Percentiles rank a stretch among this genome's conserved stretches.
These are phyloP conservation scores for Ascochyta clinopodiicola DNA, from an alignment of 2,329 filamentous ascomycete species.

Conservation along the genomic window DNA sequence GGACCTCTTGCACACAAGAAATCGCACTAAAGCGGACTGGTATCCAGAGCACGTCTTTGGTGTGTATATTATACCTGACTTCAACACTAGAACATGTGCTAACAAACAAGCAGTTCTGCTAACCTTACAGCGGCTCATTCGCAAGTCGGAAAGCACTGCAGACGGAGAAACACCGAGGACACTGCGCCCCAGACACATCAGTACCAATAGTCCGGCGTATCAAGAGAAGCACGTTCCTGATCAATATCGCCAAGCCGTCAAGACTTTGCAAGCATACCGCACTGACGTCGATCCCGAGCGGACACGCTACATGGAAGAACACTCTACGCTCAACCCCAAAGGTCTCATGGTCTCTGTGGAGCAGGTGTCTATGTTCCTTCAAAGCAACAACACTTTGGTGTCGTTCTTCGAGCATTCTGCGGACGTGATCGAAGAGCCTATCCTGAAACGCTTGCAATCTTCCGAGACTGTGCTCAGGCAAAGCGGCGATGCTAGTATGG, in stretches of 20 bases:
- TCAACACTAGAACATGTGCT: neutral
- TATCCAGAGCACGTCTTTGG: slow-evolving; percentile 71
- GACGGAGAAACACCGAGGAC: slow-evolving; percentile 29
- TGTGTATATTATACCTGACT: slow-evolving; percentile 21
- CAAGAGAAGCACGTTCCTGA: slow-evolving; percentile 11
- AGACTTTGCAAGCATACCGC: slow-evolving; percentile 87
- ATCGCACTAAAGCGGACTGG: slow-evolving; percentile 91
- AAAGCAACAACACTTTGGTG: slow-evolving; percentile 87
- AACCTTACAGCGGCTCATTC: slow-evolving; percentile 81
- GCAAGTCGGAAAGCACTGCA: slow-evolving; percentile 51
- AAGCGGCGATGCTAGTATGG: slow-evolving; percentile 85
- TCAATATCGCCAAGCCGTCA: slow-evolving; percentile 39
- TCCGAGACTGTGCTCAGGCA: slow-evolving; percentile 81
- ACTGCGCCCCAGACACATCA: slow-evolving; percentile 38
- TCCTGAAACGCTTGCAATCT: slow-evolving; percentile 75
- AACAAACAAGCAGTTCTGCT: slow-evolving; percentile 60
- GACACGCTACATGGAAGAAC: slow-evolving; percentile 85
- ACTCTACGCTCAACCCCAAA: slow-evolving; percentile 74
- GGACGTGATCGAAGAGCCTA: slow-evolving; percentile 81
- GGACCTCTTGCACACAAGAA: slow-evolving; percentile 84
- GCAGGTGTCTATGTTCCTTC: slow-evolving; percentile 91
- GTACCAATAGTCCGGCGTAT: slow-evolving; percentile 20
- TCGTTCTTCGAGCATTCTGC: slow-evolving; percentile 92
- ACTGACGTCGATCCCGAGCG: slow-evolving; percentile 79
- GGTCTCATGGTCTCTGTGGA: slow-evolving; percentile 83